Conservation (phyloP, 2,329 filamentous ascomycete genomes). For the Calonectria fujianensis region DNA sequence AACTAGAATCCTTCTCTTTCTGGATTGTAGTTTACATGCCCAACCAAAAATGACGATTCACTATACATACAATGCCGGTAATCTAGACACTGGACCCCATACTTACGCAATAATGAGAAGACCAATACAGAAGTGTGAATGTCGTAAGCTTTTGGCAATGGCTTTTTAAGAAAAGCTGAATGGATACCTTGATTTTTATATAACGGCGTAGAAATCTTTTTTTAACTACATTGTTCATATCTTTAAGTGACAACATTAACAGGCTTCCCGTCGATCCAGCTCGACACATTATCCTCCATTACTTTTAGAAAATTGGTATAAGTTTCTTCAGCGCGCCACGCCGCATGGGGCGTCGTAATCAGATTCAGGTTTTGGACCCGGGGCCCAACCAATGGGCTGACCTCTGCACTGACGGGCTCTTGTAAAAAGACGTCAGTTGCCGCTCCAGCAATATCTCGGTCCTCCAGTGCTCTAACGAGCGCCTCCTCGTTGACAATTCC, state of each 20-base stretch:
- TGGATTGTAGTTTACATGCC: too few species aligned
- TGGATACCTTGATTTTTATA: neutral
- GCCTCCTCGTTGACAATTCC: constrained; percentile 26
- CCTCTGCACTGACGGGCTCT: constrained; percentile 8
- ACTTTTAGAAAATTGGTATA: neutral
- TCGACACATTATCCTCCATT: constrained; percentile 1
- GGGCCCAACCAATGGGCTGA: constrained; percentile 15
- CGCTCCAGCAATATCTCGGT: constrained; percentile 23
- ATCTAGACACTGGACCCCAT: too few species aligned
- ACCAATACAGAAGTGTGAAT: too few species aligned
- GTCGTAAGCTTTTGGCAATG: too few species aligned
- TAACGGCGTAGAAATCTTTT: neutral
- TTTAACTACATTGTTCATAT: neutral
- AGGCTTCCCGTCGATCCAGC: constrained; percentile 9
- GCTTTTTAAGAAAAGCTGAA: too few species aligned
- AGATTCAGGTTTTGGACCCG: constrained; percentile 20
- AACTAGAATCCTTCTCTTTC: too few species aligned
- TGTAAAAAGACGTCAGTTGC: constrained; percentile 28
- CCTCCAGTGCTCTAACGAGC: constrained; percentile 2
- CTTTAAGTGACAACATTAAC: constrained; percentile 15
- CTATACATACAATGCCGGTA: too few species aligned
- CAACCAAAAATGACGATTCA: too few species aligned
- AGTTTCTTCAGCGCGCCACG: constrained; percentile 22
- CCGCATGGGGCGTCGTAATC: constrained; percentile 14
- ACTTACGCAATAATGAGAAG: too few species aligned